Conservation (phyloP, 352 stramenopile species). For the Phytophthora europaea region DNA sequence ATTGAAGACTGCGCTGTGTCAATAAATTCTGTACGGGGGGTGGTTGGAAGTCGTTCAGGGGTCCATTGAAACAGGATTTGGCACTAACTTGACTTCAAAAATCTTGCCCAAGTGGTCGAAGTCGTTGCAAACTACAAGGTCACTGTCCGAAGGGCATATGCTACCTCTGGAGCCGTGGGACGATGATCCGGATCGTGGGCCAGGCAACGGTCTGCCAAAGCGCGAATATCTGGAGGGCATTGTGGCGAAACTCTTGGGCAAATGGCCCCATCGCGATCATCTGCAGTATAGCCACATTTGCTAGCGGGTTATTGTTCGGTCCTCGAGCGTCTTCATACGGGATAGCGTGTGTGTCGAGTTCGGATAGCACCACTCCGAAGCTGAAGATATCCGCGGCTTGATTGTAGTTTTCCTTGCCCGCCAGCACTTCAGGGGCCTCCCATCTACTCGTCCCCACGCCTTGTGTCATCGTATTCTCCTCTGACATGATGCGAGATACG, state of each 20-base stretch:
- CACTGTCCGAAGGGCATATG: constrained; percentile 46
- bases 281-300: constrained; percentile 53
- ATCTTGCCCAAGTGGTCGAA: too few relatives aligned
- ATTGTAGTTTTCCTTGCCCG: constrained; percentile 27
- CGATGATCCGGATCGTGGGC: constrained; percentile 40
- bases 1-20: too few relatives aligned
- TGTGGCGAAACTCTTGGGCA: constrained; percentile 16
- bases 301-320: constrained; percentile 33
- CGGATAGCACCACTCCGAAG: constrained; percentile 47
- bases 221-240: constrained; percentile 31
- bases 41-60: too few relatives aligned
- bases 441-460: constrained; percentile 42
- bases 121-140: constrained; percentile 2
- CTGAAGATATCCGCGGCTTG: constrained; percentile 45
- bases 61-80: too few relatives aligned
- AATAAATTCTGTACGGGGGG: too few relatives aligned
- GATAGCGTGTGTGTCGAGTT: constrained; percentile 43
- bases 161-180: constrained; percentile 50
- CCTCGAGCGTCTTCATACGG: constrained; percentile 47
- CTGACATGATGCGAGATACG: constrained; percentile 27
- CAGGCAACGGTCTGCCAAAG: constrained; percentile 47
- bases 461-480: constrained; percentile 38
- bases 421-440: constrained; percentile 35
- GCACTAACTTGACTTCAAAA: too few relatives aligned
- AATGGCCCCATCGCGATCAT: constrained; percentile 45